Evolutionary conservation across 2,329 filamentous ascomycete genomes (phyloP), one percentile per base, ranked within the genome.

Genomic region (Anisogramma anomala): DNA sequence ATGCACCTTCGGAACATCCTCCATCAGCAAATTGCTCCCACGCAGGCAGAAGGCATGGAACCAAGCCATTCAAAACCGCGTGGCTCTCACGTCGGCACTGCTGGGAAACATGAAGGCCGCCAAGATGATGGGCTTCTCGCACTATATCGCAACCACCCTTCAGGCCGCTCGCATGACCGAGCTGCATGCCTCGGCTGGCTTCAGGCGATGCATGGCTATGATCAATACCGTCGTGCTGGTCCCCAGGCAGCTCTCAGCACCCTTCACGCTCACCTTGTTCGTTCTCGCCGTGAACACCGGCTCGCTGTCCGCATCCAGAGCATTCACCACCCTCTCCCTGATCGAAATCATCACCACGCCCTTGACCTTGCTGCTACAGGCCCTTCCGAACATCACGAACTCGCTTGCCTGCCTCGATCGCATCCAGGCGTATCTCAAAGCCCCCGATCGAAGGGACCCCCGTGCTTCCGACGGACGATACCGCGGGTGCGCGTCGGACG

Each of bases 81-180:
- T 67, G 6, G 53, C 59, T 4, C 49, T 55, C 20, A 61, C 58
- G 36, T 2, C 49, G 50, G 49, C 51, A 1, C 50, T 64, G 40
- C 56, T 66, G 33, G 58, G 58, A 1, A 56, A 58, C 6, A 62
- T 66, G 48, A 66, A 66, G 47, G 60, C 58, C 40, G 60, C 66
- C 40, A 65, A 64, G 48, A 60, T 65, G 47, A 60, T 60, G 0
- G 63, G 62, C 4, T 50, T 66, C 0, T 49, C 60, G 1, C 50
- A 58, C 23, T 11, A 17, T 4, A 32, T 32, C 30, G 14, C 7
- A 15, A 32, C 14, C 8, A 17, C 14, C 4, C 33, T 52, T 6
- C 47, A 50, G 13, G 48, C 53, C 6, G 43, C 53, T 6, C 56
- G 51, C 0, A 37, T 44, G 4, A 59, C 63, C 26, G 53, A 53